Base-by-base conservation (phyloP, 164 flowering plant species). In the Paratinospora sagittata region DNA sequence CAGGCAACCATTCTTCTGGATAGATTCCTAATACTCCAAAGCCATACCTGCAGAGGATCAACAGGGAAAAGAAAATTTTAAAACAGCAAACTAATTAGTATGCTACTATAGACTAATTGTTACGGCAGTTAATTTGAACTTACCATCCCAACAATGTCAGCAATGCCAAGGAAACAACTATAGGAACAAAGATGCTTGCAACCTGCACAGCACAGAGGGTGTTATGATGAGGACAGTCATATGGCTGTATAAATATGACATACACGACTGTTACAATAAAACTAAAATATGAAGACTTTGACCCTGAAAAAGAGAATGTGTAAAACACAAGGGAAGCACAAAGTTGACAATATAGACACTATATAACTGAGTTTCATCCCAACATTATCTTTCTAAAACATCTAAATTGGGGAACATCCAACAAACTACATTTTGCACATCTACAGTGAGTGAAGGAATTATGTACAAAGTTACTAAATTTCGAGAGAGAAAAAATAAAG, bases 101-200 rank as follows among this genome's bases (percentile, higher is more conserved):
- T 47, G 34, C 39, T 68, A 33, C 30, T 61, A n/a, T n/a, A 55
- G 61, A 5, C 10, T 30, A 30, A 34, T 39, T 63, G 47, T 26
- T 66, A 47, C 12, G 60, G 14, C 37, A 55, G 70, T 37, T 26
- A 19, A 21, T 27, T 45, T 27, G 57, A 66, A 74, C 97, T 87
- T 80, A 93, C 98, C 99, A 96, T 58, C 88, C 93, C 75, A 89
- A 77, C 12, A 91, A 85, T 64, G 99, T 96, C 70, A 93, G 26
- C 21, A 91, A 69, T 27, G 97, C 72, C 86, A 96, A 2, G 36
- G 80, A 43, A 78, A 96, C 83, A 70, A 96, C 98, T 9, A 85
- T 81, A 3, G 98, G 99, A 66, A 96, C 98, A 84, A 96, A 96
- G 67, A 93, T 89, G 85, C 98, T 88, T 36, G 99, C 98, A 68